Percentiles rank a stretch among this genome's conserved stretches.
These are phyloP conservation scores for Clarireedia hainanense DNA, from an alignment of 2,329 filamentous ascomycete species.

Conservation along the genomic window DNA sequence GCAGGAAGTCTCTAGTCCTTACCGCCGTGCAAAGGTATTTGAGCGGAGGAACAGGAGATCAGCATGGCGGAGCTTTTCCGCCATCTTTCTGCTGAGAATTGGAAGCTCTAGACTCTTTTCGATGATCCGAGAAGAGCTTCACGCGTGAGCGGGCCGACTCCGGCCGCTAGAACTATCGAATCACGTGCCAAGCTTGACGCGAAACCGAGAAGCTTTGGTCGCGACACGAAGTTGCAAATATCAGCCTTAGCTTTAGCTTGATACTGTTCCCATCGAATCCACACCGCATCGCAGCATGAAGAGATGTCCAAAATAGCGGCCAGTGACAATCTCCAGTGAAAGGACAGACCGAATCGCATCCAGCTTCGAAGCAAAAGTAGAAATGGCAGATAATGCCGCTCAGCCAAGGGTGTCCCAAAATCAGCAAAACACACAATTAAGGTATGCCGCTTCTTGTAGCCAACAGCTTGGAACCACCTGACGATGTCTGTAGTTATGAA, in stretches of 20 bases:
- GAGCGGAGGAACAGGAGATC: no score
- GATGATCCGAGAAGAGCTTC: not conserved
- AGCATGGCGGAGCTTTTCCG: no score
- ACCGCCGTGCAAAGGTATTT: no score
- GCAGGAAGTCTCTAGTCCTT: no score
- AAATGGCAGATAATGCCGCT: slow-evolving; percentile 17
- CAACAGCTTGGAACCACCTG: not conserved
- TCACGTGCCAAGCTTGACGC: not conserved
- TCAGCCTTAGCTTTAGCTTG: not conserved
- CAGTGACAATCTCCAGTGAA: no score
- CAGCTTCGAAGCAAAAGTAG: not conserved
- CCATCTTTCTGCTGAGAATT: no score
- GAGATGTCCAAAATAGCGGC: no score
- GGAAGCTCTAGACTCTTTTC: not conserved
- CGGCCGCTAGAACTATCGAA: not conserved
- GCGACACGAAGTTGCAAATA: no score
- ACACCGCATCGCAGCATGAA: no score
- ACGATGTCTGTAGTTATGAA: slow-evolving; percentile 42
- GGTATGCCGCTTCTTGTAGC: slow-evolving; percentile 15
- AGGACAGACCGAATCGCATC: no score
- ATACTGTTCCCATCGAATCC: not conserved
- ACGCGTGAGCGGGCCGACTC: not conserved
- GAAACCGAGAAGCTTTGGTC: not conserved
- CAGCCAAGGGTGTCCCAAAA: slow-evolving; percentile 22
- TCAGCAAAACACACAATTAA: slow-evolving; percentile 23